phyloP scores from a whole-genome alignment of 2,329 filamentous ascomycete genomes.

The Colletotrichum gigasporum region DNA sequence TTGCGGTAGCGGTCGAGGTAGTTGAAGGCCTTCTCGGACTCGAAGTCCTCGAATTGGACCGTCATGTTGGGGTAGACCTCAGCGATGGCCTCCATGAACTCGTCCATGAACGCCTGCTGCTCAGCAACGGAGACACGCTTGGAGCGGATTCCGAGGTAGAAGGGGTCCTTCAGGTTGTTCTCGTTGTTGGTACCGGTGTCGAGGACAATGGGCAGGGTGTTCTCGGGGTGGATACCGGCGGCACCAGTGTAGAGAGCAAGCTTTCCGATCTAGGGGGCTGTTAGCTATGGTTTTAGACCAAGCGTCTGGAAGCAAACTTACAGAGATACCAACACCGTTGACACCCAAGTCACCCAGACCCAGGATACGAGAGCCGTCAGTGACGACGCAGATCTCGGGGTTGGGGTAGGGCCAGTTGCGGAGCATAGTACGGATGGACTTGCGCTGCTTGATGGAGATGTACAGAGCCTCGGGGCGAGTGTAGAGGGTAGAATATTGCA shows the following conservation, averaged over 20 bases:
- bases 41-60: constrained; percentile 98
- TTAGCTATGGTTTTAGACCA: constrained; percentile 31
- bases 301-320: constrained; percentile 55
- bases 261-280: constrained; percentile 79
- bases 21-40: constrained; percentile 90
- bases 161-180: constrained; percentile 71
- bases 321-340: constrained; percentile 97
- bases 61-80: constrained; percentile 75
- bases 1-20: constrained; percentile 91
- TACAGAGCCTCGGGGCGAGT: constrained; percentile 95
- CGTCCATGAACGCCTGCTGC: constrained; percentile 93
- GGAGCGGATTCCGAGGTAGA: constrained; percentile 90
- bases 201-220: constrained; percentile 77
- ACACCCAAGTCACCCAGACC: constrained; percentile 95
- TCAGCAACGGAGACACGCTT: constrained; percentile 81
- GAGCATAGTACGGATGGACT: constrained; percentile 87
- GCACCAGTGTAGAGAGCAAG: constrained; percentile 94
- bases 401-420: constrained; percentile 90
- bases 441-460: constrained; percentile 93
- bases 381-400: constrained; percentile 96
- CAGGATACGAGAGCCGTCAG: constrained; percentile 91
- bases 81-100: constrained; percentile 92
- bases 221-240: constrained; percentile 91
- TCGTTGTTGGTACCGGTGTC: constrained; percentile 75
- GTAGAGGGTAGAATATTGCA: constrained; percentile 96